Percentiles rank a stretch among this genome's conserved stretches.
These are phyloP conservation scores for Paspalum notatum DNA, from an alignment of 176 grass and related monocot species.

Conservation along the genomic window DNA sequence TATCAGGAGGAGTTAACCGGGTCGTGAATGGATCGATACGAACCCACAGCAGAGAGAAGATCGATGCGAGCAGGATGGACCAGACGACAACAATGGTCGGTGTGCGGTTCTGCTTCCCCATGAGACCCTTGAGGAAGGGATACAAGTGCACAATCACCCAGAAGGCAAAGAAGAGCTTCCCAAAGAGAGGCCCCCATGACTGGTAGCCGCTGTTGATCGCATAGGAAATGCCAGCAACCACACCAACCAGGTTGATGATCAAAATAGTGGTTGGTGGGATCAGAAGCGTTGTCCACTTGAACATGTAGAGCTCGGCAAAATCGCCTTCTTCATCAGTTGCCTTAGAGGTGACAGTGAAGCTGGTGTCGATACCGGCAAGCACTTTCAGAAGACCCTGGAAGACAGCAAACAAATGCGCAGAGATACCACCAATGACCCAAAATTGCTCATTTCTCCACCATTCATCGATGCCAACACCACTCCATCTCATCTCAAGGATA, in stretches of 20 bases:
- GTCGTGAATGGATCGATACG: conserved; percentile 86
- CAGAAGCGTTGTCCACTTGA: conserved; percentile 86
- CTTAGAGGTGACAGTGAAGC: conserved; percentile 85
- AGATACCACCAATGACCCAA: conserved; percentile 89
- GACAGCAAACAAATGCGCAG: conserved; percentile 73
- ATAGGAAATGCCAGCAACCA: conserved; percentile 76
- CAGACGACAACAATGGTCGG: conserved; percentile 81
- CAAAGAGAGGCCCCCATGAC: conserved; percentile 84
- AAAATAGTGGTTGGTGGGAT: conserved; percentile 80
- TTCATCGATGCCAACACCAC: conserved; percentile 80
- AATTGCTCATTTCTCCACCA: conserved; percentile 95
- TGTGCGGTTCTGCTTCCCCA: conserved; percentile 74
- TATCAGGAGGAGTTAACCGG: conserved; percentile 59
- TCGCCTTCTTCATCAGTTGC: conserved; percentile 78
- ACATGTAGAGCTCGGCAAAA: conserved; percentile 73
- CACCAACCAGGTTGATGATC: conserved; percentile 77
- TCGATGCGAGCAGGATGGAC: conserved; percentile 78
- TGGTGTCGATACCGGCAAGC: conserved; percentile 77
- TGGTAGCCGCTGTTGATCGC: conserved; percentile 79
- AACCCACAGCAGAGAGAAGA: conserved; percentile 84
- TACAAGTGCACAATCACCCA: conserved; percentile 84
- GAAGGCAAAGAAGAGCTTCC: conserved; percentile 85
- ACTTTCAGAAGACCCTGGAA: conserved; percentile 84
- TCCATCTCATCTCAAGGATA: conserved; percentile 91
- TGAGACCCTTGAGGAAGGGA: conserved; percentile 85